Base-by-base conservation (phyloP, 257 asterid genomes). In the Solanum medicagineum region DNA sequence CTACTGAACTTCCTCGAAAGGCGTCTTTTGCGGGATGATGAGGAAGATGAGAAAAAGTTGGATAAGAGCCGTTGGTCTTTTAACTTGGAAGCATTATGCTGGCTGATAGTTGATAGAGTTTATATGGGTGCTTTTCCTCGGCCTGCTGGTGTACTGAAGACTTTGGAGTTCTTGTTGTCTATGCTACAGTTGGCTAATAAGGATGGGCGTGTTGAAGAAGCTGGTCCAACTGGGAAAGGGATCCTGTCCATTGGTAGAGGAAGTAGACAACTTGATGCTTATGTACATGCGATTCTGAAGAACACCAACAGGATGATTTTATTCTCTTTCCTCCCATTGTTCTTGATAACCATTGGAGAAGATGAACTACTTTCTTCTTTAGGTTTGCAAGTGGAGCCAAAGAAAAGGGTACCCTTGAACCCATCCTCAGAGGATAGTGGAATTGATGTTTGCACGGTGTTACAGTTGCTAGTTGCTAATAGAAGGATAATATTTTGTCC, bases 111-210 rank as follows among this genome's bases (percentile, higher is more conserved):
- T 44, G 99, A 97, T 88, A 97, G 99, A 19, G 98, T 91, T 40
- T 93, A 94, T 85, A 95, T 95, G 98, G 99, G 99, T 85, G 98
- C 97, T 88, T 97, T 97, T 88, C 95, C 98, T 85, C 98, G 91
- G 93, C 98, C 98, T 83, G 88, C 93, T 81, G 94, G 90, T 87
- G 98, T 97, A 53, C 89, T 97, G 87, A 92, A 91, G 89, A 95
- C 98, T 81, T 93, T 95, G 87, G 99, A 97, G 88, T 97, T 97
- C 89, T 89, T 97, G 91, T 85, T 95, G 86, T 97, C 99, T 85
- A 95, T 97, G 98, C 88, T 97, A 85, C 99, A 97, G 88, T 91
- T 97, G 90, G 99, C 98, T 85, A 94, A 97, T 90, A 97, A 95
- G 90, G 99, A 94, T 91, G 99, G 99, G 36, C 94, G 98, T 53